Base-by-base conservation (phyloP, 2,329 filamentous ascomycete species). In the Cercospora zeina region DNA sequence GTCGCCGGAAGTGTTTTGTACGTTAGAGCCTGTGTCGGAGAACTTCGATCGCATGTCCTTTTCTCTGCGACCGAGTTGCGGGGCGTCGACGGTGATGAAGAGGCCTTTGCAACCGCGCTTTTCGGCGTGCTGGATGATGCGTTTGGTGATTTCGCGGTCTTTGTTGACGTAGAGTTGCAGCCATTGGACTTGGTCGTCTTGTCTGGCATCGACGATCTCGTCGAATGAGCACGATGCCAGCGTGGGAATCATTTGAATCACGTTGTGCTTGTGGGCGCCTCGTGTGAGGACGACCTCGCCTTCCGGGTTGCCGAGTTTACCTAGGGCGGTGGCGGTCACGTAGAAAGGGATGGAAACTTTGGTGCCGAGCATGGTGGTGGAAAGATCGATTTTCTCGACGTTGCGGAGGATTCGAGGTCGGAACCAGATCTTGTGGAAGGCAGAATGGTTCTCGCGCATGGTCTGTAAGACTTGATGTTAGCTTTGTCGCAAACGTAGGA, bases 401-500 rank as follows among this genome's bases (percentile, higher is more conserved):
- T 99, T 89, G 58, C 96, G 86, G 60, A 99, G 87, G 60, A 99
- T 81, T 66, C 87, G 88, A 3, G 95, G 95, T 21, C 95, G 87
- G 81, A 99, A 97, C 93, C 95, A 89, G 77, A 97, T 96, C 75
- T 96, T 93, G 80, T 99, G 95, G 80, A 92, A 99, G 50, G 95
- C 95, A 50, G 85, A 86, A 79, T 97, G 93, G 79, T 99, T 99
- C 78, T 97, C 65, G 59, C 65, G 63, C 65, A 67, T 67, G 0
- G 95, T 97, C 89, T 96, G 68, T 0, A 8, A 45, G 49, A 14
- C 16, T 54, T 65, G 6, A 57, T 50, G 30, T 54, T 50, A 11
- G 11, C 16, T 55, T 19, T 21, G 42, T 13, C 36, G 10, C 27
- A 9, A 11, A 19, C 14, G 10, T 33, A 30, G 34, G 10, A 33